Evolutionary conservation across 2,329 filamentous ascomycete species (phyloP).

Genomic region (Nemania abortiva): DNA sequence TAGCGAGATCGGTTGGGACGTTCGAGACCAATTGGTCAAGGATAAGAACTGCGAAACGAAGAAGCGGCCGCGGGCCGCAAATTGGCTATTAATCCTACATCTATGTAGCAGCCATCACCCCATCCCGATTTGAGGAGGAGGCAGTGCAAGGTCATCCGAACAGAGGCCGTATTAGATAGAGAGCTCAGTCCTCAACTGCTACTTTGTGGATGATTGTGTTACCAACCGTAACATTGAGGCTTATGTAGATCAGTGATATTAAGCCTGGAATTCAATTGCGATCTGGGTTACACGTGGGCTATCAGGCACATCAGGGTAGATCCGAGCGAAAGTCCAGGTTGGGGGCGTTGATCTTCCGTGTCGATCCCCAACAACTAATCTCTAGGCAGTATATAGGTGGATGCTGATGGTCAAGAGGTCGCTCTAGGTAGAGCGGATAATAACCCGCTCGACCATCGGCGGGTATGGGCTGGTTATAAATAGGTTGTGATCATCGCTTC

Average conservation of each 20-base stretch:
- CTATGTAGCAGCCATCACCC: background rate
- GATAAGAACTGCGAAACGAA: slow-evolving; percentile 1
- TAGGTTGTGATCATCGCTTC: slow-evolving; percentile 3
- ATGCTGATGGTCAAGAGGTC: background rate
- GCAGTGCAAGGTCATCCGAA: slow-evolving; percentile 17
- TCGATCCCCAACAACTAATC: slow-evolving; percentile 9
- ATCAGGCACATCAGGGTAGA: slow-evolving; percentile 6
- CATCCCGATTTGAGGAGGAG: slow-evolving; percentile 1
- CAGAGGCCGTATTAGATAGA: background rate
- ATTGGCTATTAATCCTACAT: background rate
- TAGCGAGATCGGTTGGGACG: background rate
- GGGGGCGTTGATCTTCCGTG: background rate
- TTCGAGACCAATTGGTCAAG: background rate
- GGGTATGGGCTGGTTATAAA: slow-evolving; percentile 9
- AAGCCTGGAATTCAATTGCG: background rate
- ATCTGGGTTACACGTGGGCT: slow-evolving; percentile 6
- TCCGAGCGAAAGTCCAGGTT: slow-evolving; percentile 16
- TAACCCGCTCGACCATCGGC: background rate
- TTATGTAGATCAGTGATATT: background rate
- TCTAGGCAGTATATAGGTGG: background rate
- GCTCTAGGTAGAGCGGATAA: background rate
- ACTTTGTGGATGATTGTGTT: background rate
- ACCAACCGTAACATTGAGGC: background rate
- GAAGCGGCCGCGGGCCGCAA: slow-evolving; percentile 14
- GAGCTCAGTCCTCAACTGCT: background rate